A percentile compares a stretch with the other conserved stretches of the same genome.
These are phyloP conservation scores for Talaromyces sp. DNA, from an alignment of 2,329 filamentous ascomycete genomes.

Conservation along the genomic window DNA sequence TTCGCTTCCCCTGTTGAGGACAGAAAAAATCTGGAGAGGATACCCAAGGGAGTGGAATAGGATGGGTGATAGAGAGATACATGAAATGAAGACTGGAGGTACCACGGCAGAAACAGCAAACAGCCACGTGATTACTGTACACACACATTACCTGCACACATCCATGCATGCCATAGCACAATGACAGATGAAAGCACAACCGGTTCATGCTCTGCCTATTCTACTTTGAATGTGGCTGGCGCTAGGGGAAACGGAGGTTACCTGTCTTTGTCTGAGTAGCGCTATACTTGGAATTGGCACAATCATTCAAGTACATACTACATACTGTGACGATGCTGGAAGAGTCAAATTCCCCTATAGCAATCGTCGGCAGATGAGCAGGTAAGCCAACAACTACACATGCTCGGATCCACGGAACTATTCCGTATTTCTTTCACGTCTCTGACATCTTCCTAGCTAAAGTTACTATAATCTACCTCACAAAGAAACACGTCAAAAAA, in stretches of 20 bases:
- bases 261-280: background rate
- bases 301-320: too few relatives aligned
- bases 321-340: background rate
- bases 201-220: background rate
- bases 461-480: background rate
- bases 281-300: background rate
- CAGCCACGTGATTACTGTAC: constrained; percentile 4
- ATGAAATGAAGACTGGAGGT: background rate
- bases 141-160: background rate
- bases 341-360: background rate
- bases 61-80: background rate
- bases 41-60: background rate
- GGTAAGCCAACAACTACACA: background rate
- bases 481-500: background rate
- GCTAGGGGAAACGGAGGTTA: background rate
- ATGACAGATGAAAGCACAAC: background rate
- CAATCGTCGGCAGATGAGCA: background rate
- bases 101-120: background rate
- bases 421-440: background rate
- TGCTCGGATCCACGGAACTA: background rate
- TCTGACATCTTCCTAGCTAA: background rate
- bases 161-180: background rate
- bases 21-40: background rate
- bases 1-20: background rate
- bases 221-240: background rate